Evolutionary conservation across 495 filamentous ascomycete species (phyloP), one percentile per base, ranked within the genome.

Genomic region (Xylaria sp.): DNA sequence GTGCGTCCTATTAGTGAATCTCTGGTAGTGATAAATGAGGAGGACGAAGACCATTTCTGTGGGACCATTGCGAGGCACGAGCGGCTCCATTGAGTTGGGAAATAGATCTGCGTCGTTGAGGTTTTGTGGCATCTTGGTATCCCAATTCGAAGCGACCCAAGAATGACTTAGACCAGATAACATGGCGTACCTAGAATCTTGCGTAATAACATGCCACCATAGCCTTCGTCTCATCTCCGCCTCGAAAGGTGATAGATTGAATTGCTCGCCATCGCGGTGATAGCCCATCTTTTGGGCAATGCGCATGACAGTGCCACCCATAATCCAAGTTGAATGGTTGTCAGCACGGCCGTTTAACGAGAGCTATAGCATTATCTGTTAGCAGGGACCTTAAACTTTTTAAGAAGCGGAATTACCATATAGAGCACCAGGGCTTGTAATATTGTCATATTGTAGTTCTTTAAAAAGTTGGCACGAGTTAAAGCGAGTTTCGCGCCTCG

Each of bases 11-110:
- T 80, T 76, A 3, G 85, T 70, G 21, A 87, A 85, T 50, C 82
- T 73, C 29, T 83, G 83, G 29, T 85, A 79, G 44, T 83, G 80
- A 76, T 81, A 82, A 19, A 84, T 80, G 17, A 90, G 75, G 12
- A 89, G 78, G 72, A 84, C 85, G 71, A 90, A 90, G 15, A 86
- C 85, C 89, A 91, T 91, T 61, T 91, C 89, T 7, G 89, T 90
- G 0, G 88, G 80, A 0, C 89, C 88, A 0, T 83, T 76, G 15
- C 84, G 82, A 26, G 87, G 83, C 46, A 76, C 77, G 5, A 86
- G 80, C 0, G 79, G 77, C n/a, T 26, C 81, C 14, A 80, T 85
- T 73, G 88, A 87, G 14, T 79, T 77, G 1, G 86, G 86, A 64
- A 80, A 79, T 21, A 89, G 82, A 61, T 89, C 86, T 21, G 81